Percentiles rank a stretch among this genome's conserved stretches.
These are phyloP conservation scores for Fusarium fracticaudum DNA, from an alignment of 2,329 filamentous ascomycete genomes.

Conservation along the genomic window DNA sequence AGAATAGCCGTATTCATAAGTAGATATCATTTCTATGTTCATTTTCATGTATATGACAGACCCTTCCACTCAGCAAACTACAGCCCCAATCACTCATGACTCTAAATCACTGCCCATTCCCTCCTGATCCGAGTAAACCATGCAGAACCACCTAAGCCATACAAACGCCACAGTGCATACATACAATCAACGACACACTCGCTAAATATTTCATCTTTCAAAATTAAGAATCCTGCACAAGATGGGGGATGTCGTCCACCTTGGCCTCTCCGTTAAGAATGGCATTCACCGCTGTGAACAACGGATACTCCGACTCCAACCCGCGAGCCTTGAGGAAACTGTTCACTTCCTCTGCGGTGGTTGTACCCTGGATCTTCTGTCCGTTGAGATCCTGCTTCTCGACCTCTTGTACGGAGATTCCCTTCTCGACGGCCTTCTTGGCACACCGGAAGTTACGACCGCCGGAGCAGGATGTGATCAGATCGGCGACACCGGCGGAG, in stretches of 20 bases:
- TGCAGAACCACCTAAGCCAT: conserved; percentile 24
- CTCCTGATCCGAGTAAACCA: conserved; percentile 13
- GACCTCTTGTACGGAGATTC: conserved; percentile 83
- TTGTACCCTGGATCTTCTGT: conserved; percentile 95
- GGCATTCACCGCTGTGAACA: conserved; percentile 88
- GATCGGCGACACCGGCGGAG: conserved; percentile 91
- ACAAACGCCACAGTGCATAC: conserved; percentile 35
- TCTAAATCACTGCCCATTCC: conserved; percentile 24
- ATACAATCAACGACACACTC: conserved; percentile 11
- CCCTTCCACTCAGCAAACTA: not conserved
- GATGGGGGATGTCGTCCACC: conserved; percentile 81
- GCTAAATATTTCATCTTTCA: not conserved
- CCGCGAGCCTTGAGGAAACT: conserved; percentile 83
- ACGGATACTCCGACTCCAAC: conserved; percentile 83
- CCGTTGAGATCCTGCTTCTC: conserved; percentile 92
- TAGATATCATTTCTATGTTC: conserved; percentile 13
- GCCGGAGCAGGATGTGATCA: conserved; percentile 93
- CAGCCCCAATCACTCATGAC: not conserved
- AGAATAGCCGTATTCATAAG: not conserved
- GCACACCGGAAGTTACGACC: conserved; percentile 96
- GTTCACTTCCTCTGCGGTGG: conserved; percentile 91
- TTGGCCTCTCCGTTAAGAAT: conserved; percentile 81
- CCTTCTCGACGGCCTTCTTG: conserved; percentile 83
- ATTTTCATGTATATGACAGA: not conserved
- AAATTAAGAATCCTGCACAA: conserved; percentile 59